Percentiles rank a stretch among this genome's conserved stretches.
Evolutionary conservation across 2,329 filamentous ascomycete genomes (phyloP).

Genomic region (Tolypocladium album): DNA sequence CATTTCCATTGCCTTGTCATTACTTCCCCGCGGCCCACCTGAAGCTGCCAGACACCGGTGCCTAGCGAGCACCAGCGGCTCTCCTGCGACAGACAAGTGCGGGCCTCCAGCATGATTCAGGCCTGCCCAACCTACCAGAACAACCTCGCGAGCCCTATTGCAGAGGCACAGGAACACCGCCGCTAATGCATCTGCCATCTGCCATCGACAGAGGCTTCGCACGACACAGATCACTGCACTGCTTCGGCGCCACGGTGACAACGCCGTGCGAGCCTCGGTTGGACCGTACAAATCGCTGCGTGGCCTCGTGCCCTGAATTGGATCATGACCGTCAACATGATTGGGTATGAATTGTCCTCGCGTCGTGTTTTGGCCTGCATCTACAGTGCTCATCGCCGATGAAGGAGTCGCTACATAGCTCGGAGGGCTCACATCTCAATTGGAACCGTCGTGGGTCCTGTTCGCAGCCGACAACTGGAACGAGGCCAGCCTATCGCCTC

Average conservation of each 20-base stretch:
- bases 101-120: not conserved
- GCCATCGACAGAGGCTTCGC: not conserved
- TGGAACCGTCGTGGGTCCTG: conserved; percentile 8
- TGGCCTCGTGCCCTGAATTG: conserved; percentile 5
- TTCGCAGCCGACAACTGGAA: conserved; percentile 10
- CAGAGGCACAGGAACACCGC: not conserved
- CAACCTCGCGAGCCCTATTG: not conserved
- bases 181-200: not conserved
- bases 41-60: not conserved
- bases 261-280: not conserved
- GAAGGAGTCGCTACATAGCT: not conserved
- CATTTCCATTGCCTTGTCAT: not conserved
- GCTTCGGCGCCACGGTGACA: not conserved
- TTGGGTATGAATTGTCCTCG: not conserved
- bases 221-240: not conserved
- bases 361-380: not conserved
- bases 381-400: not conserved
- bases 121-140: not conserved
- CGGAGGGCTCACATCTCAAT: conserved; percentile 4
- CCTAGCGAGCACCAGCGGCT: not conserved
- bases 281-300: not conserved
- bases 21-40: not conserved
- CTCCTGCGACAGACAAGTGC: not conserved
- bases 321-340: not conserved
- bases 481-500: conserved; percentile 4